Conservation (phyloP, 306 rosid genomes). For the Ammopiptanthus mongolicus region DNA sequence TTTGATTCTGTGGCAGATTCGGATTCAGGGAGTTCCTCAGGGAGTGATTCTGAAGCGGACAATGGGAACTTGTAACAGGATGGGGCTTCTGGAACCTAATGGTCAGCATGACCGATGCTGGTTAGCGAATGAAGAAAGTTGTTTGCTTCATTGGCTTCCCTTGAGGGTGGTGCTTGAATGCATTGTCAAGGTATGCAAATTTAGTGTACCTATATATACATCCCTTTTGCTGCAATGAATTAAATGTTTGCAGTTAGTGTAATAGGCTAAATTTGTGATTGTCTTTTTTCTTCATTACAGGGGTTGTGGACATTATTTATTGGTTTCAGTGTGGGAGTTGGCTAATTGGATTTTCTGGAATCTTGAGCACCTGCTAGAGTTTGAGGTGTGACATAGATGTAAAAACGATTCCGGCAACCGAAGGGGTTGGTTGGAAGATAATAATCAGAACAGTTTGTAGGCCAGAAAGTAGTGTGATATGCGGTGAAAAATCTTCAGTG, state of each 20-base stretch:
- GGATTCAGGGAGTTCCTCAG: constrained; percentile 84
- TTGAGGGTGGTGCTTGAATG: background rate
- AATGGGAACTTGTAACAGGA: constrained; percentile 44
- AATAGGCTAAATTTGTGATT: constrained; percentile 13
- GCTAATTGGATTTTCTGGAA: too few species aligned
- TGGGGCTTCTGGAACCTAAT: background rate
- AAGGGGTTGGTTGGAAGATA: background rate
- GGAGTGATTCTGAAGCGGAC: constrained; percentile 87
- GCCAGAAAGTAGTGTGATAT: constrained; percentile 13
- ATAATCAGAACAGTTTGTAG: constrained; percentile 26
- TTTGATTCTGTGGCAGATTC: constrained; percentile 50
- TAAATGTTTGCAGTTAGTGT: background rate
- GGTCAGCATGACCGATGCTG: background rate
- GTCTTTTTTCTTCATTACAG: constrained; percentile 15
- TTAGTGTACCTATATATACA: background rate
- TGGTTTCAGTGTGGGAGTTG: too few species aligned
- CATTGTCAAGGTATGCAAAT: constrained; percentile 13
- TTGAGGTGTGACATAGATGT: constrained; percentile 24
- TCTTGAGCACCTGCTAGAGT: too few species aligned
- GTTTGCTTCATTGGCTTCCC: constrained; percentile 25
- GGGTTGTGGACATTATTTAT: constrained; percentile 23
- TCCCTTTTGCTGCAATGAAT: background rate
- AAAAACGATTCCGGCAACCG: background rate
- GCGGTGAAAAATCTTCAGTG: constrained; percentile 21
- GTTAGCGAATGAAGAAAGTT: constrained; percentile 19